Evolutionary conservation across 352 stramenopile species (phyloP).

Genomic region (Pythium pectinolyticum): DNA sequence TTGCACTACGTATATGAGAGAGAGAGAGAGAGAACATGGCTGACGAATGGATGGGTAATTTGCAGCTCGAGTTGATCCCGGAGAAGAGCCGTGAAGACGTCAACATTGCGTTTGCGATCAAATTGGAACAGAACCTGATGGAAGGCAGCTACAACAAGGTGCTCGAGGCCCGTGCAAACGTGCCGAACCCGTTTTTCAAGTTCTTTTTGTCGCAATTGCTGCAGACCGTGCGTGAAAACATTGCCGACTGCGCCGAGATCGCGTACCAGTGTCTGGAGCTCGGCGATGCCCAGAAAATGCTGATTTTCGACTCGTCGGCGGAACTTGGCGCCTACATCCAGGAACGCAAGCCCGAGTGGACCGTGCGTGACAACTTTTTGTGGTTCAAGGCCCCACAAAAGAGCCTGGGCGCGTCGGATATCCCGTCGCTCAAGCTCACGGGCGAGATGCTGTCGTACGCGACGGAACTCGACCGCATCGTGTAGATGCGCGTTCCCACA

Average conservation of each 20-base stretch:
- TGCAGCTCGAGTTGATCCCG: slow-evolving; percentile 83
- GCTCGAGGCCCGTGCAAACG: slow-evolving; percentile 80
- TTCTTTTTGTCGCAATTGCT: slow-evolving; percentile 94
- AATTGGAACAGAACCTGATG: slow-evolving; percentile 92
- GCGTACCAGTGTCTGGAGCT: slow-evolving; percentile 90
- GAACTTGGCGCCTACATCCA: slow-evolving; percentile 88
- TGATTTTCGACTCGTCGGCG: slow-evolving; percentile 87
- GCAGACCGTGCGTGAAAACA: slow-evolving; percentile 94
- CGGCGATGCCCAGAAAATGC: slow-evolving; percentile 88
- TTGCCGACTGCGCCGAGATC: slow-evolving; percentile 95
- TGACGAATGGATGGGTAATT: background rate
- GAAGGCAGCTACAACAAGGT: slow-evolving; percentile 94
- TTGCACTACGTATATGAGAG: too few relatives aligned
- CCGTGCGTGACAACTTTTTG: slow-evolving; percentile 76
- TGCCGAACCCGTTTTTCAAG: slow-evolving; percentile 91
- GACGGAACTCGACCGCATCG: slow-evolving; percentile 94
- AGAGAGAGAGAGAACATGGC: background rate
- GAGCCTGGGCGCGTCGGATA: slow-evolving; percentile 85
- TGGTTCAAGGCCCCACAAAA: slow-evolving; percentile 92
- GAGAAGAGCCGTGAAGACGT: slow-evolving; percentile 77
- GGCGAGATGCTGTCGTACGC: slow-evolving; percentile 95
- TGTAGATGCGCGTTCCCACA: too few relatives aligned
- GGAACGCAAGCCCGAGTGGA: slow-evolving; percentile 90
- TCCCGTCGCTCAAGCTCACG: slow-evolving; percentile 94
- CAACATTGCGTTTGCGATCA: slow-evolving; percentile 89